Base-by-base conservation (phyloP, 805 yeast species). In the Huiozyma sinensis region DNA sequence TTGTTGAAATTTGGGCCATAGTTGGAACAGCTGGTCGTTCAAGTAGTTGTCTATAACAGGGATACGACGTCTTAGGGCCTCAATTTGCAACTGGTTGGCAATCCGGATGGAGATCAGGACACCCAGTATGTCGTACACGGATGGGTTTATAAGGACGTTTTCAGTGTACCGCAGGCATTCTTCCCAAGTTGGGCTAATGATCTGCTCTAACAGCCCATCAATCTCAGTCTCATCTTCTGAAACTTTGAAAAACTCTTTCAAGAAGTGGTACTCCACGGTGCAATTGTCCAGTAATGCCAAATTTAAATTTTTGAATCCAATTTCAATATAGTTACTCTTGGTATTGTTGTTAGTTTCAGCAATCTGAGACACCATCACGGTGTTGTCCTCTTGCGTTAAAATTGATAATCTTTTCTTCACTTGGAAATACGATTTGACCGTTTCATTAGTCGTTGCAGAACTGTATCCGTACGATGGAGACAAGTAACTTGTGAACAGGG, bases 1-100 rank as follows among this genome's bases (percentile, higher is more conserved):
- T 39, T 70, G 71, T 54, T 88, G 89, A 55, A 89, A 83, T 46
- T 75, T 77, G 0, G 97, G 95, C 97, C 97, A 92, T 38, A 90
- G 65, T 4, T 73, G 60, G 42, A 86, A 74, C 48, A 80, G 62
- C 49, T 83, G 77, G 11, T 76, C 68, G 52, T 83, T 79, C 50
- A 82, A 69, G 58, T 82, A 84, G 47, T 77, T 83, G 49, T 81
- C 86, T 30, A 61, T 43, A 6, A 78, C 78, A 0, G 94, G 89
- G 2, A 83, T 77, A 45, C 74, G 75, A 46, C 84, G 71, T 48
- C 76, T 81, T 56, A 83, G 89, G 27, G 83, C 65, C 49, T 77
- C 81, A 44, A 73, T 72, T 48, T 77, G 83, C 44, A 84, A 62
- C 4, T 72, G 70, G 49, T 85, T 89, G 1, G 80, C 69, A 30